Evolutionary conservation across 164 flowering plant species (phyloP), one percentile per base, ranked within the genome.

Genomic region (Nymphaea colorata): DNA sequence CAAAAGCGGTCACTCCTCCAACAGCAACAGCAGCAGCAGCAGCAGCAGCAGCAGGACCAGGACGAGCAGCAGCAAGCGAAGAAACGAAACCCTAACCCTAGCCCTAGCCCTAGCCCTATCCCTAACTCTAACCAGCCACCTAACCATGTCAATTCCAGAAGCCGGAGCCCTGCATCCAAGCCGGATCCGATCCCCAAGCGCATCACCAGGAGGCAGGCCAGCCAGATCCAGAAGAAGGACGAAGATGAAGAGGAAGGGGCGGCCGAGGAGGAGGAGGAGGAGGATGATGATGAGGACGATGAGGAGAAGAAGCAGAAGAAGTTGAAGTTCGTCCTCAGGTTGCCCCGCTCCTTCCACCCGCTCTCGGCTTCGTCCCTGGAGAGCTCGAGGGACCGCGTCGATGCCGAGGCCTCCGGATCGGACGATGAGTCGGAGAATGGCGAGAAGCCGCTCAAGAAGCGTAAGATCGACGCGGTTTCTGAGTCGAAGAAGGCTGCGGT

Each of bases 1-100:
- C 91, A 89, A 68, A 82, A 82, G 64, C 85, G 93, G 62, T 68
- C 62, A 60, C 82, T 80, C 72, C 72, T 67, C 36, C 75, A 74
- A 63, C 83, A 82, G 7, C 71, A 75, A n/a, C 68, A 73, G 61
- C 60, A 67, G 57, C 65, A 11, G 6, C n/a, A n/a, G n/a, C n/a
- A n/a, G 7, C 71, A 75, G n/a, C 68, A 73, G 61, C 60, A 67
- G 57, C 65, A 11, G 6, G 66, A 67, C 62, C 42, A 47, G 51
- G 53, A 53, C 68, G 72, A 69, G 74, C 74, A 65, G 73, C 75
- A 61, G 69, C 83, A 25, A 25, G 36, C 36, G 57, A 51, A 51
- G 57, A 67, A 42, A 73, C 62, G 18, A 57, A 57, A 44, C 55
- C 75, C 70, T 41, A 65, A 75, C 67, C 70, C 77, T 59, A 67